Percentiles rank a stretch among this genome's conserved stretches.
These are phyloP conservation scores for Aristolochia californica DNA, from an alignment of 164 flowering plant species.

Conservation along the genomic window DNA sequence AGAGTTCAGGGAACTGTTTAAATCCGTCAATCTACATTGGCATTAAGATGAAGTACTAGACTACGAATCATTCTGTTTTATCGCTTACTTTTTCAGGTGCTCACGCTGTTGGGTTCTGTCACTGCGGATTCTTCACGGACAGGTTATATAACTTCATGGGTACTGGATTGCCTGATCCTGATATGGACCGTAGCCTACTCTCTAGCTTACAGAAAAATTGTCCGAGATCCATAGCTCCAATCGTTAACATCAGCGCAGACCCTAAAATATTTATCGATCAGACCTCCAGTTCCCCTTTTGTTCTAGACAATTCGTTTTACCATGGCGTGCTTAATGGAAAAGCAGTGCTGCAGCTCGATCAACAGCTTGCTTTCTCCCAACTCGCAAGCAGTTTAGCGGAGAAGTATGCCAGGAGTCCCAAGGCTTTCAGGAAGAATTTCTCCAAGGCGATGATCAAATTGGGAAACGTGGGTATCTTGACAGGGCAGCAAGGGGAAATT, in stretches of 20 bases:
- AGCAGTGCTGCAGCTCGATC: constrained; percentile 30
- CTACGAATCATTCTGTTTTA: neutral
- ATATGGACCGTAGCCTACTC: constrained; percentile 16
- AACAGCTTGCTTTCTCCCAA: constrained; percentile 22
- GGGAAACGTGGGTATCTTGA: constrained; percentile 24
- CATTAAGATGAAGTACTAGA: neutral
- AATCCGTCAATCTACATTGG: neutral
- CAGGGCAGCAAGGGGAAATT: constrained; percentile 26
- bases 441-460: constrained; percentile 34
- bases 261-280: constrained; percentile 20
- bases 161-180: constrained; percentile 19
- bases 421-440: constrained; percentile 19
- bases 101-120: constrained; percentile 34
- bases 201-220: constrained; percentile 6
- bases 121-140: constrained; percentile 25
- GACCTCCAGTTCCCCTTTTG: constrained; percentile 13
- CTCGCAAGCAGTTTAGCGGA: constrained; percentile 13
- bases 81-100: constrained; percentile 20
- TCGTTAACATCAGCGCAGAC: constrained; percentile 11
- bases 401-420: constrained; percentile 10
- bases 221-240: constrained; percentile 7
- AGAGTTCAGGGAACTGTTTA: neutral
- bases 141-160: constrained; percentile 25
- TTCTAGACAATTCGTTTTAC: constrained; percentile 12
- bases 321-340: constrained; percentile 9